Evolutionary conservation across 106 monocot genomes (phyloP), one percentile per base, ranked within the genome.

Genomic region (Dactylorhiza incarnata): DNA sequence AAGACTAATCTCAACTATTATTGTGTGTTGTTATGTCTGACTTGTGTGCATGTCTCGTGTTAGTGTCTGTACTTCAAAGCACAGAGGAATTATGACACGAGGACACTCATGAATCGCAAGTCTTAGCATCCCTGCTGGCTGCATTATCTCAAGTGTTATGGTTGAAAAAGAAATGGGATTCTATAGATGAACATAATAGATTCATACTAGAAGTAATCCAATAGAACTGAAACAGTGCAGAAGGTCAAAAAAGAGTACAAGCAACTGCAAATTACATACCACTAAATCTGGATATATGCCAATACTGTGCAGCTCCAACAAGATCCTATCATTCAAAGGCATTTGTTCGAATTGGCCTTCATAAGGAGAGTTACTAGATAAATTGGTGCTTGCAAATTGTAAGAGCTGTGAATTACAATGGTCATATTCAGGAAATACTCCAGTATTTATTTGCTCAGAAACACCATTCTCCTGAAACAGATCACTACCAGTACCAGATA

Each of bases 261-360:
- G 23, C 48, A 72, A 23, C 72, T 49, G 22, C 47, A 81, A 77
- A 44, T 5, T 4, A 16, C 84, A 58, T 88, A 99, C 99, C 87
- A 78, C 82, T 51, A 49, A 52, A 37, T 99, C 94, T 17, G 85
- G 86, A 77, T 75, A 78, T 59, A 99, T 72, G 68, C 91, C 94
- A 25, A 99, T 88, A 68, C 88, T 99, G 53, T 94, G 91, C 65
- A 99, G 86, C 79, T 99, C 99, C 80, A 99, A 77, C 86, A 92
- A 85, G 49, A 94, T 85, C 63, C 86, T 89, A 13, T 92, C 89
- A 87, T 92, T 79, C 58, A 99, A 61, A 48, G 94, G 83, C 86
- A 92, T 83, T 29, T 85, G 84, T 75, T 85, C 87, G 71, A 83
- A 92, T 44, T 83, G 91, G 71, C 78, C 78, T 6, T 87, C 83